Conservation (phyloP, 129 eudicot genomes). For the Cynara cardunculus region DNA sequence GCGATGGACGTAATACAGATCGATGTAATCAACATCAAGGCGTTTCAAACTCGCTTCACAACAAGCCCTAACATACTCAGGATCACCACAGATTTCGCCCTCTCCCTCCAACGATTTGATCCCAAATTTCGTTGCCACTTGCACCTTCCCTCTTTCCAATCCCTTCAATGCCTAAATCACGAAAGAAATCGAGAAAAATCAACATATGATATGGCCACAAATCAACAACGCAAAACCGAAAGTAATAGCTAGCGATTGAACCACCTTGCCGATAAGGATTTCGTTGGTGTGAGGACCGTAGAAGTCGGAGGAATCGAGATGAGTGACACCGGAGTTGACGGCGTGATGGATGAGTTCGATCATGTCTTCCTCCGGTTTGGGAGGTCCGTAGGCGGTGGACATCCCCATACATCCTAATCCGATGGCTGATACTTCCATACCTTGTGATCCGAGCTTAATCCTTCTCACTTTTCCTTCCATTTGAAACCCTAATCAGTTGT, state of each 20-base stretch:
- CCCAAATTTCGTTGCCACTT: constrained; percentile 32
- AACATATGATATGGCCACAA: background rate
- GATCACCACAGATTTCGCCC: constrained; percentile 29
- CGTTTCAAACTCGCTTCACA: constrained; percentile 48
- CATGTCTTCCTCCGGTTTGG: constrained; percentile 45
- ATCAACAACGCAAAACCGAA: background rate
- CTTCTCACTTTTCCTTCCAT: constrained; percentile 23
- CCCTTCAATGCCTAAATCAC: constrained; percentile 30
- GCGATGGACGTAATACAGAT: constrained; percentile 39
- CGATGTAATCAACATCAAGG: constrained; percentile 39
- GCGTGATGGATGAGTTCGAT: constrained; percentile 47
- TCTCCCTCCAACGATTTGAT: constrained; percentile 30
- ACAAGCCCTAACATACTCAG: constrained; percentile 37
- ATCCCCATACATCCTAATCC: constrained; percentile 52
- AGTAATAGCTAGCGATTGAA: background rate
- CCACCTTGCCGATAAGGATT: constrained; percentile 48
- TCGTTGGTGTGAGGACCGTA: constrained; percentile 50
- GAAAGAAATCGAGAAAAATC: background rate
- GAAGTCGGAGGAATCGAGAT: constrained; percentile 41
- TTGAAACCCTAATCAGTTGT: background rate
- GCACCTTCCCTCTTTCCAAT: constrained; percentile 28
- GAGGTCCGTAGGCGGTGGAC: constrained; percentile 34
- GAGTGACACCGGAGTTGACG: constrained; percentile 41
- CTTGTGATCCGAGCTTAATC: constrained; percentile 55
- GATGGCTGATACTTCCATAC: constrained; percentile 45